Evolutionary conservation across 2,329 filamentous ascomycete species (phyloP).

Genomic region (Pestalotiopsis sp.): DNA sequence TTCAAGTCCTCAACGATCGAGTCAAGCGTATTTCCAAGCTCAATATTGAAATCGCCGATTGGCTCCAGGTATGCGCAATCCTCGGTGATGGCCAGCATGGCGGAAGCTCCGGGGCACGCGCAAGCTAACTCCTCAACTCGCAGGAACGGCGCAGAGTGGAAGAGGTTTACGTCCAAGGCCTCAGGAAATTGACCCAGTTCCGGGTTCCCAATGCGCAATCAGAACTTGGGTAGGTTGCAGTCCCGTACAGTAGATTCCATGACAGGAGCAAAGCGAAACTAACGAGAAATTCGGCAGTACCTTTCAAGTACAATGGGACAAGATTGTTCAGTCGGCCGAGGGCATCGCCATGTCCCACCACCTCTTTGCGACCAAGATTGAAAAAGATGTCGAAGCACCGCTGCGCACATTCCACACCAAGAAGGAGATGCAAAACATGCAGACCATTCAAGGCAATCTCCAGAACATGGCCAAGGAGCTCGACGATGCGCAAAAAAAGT

Average conservation of each 20-base stretch:
- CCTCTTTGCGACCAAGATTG: constrained; percentile 77
- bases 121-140: constrained; percentile 15
- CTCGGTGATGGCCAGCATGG: constrained; percentile 17
- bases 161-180: constrained; percentile 80
- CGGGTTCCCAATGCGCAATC: constrained; percentile 74
- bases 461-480: constrained; percentile 80
- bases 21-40: constrained; percentile 83
- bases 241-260: not conserved
- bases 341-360: constrained; percentile 83
- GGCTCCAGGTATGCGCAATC: constrained; percentile 79
- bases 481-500: constrained; percentile 80
- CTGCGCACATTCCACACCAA: constrained; percentile 74
- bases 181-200: constrained; percentile 79
- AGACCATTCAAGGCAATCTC: constrained; percentile 81
- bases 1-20: constrained; percentile 80
- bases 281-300: constrained; percentile 58
- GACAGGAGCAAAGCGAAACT: not conserved
- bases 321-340: constrained; percentile 79
- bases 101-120: not conserved
- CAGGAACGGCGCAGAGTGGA: constrained; percentile 93
- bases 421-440: constrained; percentile 81
- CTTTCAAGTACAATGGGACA: constrained; percentile 89
- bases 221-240: constrained; percentile 76
- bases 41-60: constrained; percentile 92
- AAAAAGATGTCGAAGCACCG: constrained; percentile 84